A percentile compares a stretch with the other conserved stretches of the same genome.
These are phyloP conservation scores for Daldinia childiae DNA, from an alignment of 495 filamentous ascomycete genomes.

Conservation along the genomic window DNA sequence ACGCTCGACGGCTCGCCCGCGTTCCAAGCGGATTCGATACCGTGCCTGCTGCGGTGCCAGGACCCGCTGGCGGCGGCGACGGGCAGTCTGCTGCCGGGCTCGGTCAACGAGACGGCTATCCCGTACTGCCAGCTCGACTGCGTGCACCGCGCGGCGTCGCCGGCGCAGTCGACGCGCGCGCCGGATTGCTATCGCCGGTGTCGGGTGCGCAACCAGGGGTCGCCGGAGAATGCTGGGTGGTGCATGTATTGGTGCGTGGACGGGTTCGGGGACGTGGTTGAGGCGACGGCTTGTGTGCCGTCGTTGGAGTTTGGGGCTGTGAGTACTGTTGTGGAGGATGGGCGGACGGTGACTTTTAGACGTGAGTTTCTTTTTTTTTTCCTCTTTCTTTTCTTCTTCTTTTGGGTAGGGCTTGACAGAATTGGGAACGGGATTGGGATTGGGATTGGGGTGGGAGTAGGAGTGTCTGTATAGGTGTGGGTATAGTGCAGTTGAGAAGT, in stretches of 20 bases:
- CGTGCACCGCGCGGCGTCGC: no score
- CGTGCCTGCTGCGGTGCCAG: constrained; percentile 15
- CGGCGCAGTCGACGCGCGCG: no score
- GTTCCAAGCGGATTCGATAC: constrained; percentile 8
- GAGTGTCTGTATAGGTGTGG: neutral
- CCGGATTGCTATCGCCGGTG: no score
- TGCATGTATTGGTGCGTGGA: constrained; percentile 15
- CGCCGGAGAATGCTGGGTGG: neutral
- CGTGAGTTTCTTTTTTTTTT: constrained; percentile 5
- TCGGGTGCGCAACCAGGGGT: no score
- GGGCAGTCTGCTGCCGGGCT: no score
- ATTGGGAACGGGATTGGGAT: no score
- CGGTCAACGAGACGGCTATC: no score
- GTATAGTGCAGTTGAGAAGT: neutral
- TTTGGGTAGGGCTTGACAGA: no score
- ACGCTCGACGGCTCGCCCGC: constrained; percentile 20
- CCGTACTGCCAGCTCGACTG: no score
- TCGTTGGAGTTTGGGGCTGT: constrained; percentile 6
- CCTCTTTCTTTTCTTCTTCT: neutral
- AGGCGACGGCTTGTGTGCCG: constrained; percentile 22
- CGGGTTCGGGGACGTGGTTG: constrained; percentile 13
- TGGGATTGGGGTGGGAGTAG: neutral
- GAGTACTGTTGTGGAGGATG: constrained; percentile 6
- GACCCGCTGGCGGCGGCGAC: no score
- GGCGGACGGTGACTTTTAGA: neutral